Evolutionary conservation across 1,284 basidiomycete genomes (phyloP), one percentile per base, ranked within the genome.

Genomic region (Naganishia sp.): DNA sequence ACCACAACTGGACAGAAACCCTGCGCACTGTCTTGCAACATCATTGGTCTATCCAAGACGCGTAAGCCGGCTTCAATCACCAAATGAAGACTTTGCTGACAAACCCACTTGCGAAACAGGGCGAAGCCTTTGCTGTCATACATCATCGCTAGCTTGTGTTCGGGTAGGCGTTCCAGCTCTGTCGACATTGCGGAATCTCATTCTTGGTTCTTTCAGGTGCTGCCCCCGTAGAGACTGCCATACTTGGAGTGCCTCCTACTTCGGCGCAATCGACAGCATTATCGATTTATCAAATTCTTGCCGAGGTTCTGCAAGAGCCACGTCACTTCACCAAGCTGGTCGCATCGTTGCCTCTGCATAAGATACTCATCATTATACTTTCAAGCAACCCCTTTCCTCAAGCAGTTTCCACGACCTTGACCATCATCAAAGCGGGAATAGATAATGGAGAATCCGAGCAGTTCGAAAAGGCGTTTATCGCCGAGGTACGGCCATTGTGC

Each of bases 121-220:
- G 89, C 95, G 72, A 94, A 93, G 73, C 90, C 91, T 0, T 79
- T 94, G 0, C 86, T 93, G 4, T 88, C 91, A 0, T 96, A 90
- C 74, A 80, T 95, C 11, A 90, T 91, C 17, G 88, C 90, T 0
- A 89, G 90, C 72, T 78, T 94, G n/a, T 87, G 89, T 71, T 85
- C 86, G 74, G 83, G 89, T 89, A 68, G 67, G 84, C 72, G 17
- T 45, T 18, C 9, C 28, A 2, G 31, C 1, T 35, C 13, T 31
- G 43, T 3, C 3, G 32, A 0, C 6, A 32, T n/a, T 47, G 13
- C n/a, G 5, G 25, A 46, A 28, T 28, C 28, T 41, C 43, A 43
- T 7, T 18, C 5, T 45, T 6, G 7, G 7, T n/a, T 39, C 9
- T 25, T 10, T 6, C 28, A 61, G 58, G 49, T 11, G 42, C 58